Evolutionary conservation across 2,329 filamentous ascomycete species (phyloP).

Genomic region (Penicillium thymicola): DNA sequence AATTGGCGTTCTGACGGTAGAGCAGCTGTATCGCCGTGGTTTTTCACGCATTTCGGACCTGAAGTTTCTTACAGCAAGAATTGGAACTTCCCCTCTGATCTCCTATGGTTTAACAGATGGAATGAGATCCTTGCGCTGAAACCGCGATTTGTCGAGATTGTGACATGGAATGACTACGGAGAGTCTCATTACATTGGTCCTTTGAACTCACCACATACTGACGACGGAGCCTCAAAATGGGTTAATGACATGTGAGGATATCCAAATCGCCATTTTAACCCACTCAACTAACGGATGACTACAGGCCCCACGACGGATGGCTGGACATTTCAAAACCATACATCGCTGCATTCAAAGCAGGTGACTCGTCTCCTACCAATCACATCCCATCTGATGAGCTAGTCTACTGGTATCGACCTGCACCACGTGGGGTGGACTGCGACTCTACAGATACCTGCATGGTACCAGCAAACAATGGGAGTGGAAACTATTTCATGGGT

Average conservation of each 20-base stretch:
- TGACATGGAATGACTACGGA: conserved; percentile 53
- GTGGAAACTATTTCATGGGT: conserved; percentile 53
- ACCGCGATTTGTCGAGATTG: conserved; percentile 50
- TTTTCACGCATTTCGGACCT: conserved; percentile 50
- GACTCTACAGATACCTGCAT: conserved; percentile 53
- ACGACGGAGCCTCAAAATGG: conserved; percentile 47
- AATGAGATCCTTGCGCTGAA: conserved; percentile 42
- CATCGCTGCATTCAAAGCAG: conserved; percentile 53
- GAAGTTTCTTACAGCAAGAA: conserved; percentile 51
- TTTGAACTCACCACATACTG: conserved; percentile 39
- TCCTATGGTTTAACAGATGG: conserved; percentile 46
- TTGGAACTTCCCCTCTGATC: conserved; percentile 49
- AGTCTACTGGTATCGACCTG: conserved; percentile 57
- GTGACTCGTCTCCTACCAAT: conserved; percentile 32
- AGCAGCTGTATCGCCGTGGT: conserved; percentile 49
- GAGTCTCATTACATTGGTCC: conserved; percentile 55
- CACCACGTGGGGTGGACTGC: conserved; percentile 47
- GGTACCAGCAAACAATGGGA: conserved; percentile 45
- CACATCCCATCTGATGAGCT: conserved; percentile 51
- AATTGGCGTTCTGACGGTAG: not conserved
- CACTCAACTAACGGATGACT: not conserved
- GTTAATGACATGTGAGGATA: conserved; percentile 46
- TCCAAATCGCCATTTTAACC: not conserved
- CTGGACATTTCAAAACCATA: conserved; percentile 54
- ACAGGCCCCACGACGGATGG: conserved; percentile 53